phyloP scores from a whole-genome alignment of 2,329 filamentous ascomycete genomes.

The Paecilomyces variotii region DNA sequence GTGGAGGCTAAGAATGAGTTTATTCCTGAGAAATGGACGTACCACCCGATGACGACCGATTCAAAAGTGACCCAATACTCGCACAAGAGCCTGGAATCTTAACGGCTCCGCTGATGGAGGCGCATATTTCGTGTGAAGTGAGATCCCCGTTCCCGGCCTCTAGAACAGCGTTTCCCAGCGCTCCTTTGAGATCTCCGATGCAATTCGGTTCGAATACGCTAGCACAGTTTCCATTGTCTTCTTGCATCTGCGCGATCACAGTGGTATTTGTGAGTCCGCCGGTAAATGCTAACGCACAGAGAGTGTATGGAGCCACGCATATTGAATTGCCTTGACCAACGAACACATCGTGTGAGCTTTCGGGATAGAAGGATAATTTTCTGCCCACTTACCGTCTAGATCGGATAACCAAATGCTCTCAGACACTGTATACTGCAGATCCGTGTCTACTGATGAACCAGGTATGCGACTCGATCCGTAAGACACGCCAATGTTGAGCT shows the following conservation, averaged over 20 bases:
- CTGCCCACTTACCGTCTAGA: neutral
- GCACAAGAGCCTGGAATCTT: neutral
- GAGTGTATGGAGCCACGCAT: neutral
- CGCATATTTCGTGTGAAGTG: neutral
- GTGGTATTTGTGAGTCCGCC: neutral
- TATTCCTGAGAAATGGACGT: neutral
- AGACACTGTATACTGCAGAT: neutral
- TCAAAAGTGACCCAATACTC: neutral
- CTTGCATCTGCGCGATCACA: neutral
- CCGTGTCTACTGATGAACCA: neutral
- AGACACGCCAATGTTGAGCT: neutral
- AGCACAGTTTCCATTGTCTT: neutral
- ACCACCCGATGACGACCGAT: neutral
- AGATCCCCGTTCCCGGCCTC: neutral
- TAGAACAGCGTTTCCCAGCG: neutral
- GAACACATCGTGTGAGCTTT: neutral
- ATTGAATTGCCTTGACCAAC: neutral
- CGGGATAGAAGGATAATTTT: neutral
- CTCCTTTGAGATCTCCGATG: constrained; percentile 1
- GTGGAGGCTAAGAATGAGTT: neutral
- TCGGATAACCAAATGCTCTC: neutral
- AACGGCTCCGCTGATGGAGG: neutral
- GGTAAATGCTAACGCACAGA: neutral
- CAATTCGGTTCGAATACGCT: neutral
- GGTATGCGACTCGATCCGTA: neutral